Evolutionary conservation across 139 green algal genomes (phyloP).

Genomic region (Bryopsis sp.): DNA sequence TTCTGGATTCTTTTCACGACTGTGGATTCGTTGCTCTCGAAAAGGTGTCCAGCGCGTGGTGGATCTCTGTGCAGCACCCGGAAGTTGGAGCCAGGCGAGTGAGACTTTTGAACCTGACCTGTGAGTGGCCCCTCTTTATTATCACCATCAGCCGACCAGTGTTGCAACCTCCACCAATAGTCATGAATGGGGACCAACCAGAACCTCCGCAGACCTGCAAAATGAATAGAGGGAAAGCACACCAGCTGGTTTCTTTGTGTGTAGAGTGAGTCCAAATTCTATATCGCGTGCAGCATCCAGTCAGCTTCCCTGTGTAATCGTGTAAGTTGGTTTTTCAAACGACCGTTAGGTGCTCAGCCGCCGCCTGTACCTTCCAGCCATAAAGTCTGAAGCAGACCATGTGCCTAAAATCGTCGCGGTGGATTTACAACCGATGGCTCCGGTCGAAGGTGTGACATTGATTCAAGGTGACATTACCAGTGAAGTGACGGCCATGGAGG

Average conservation of each 20-base stretch:
- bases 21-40: no score
- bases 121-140: no score
- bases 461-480: conserved; percentile 94
- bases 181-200: no score
- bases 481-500: conserved; percentile 36
- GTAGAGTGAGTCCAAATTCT: not conserved
- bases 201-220: no score
- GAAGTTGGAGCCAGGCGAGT: conserved; percentile 87
- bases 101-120: not conserved
- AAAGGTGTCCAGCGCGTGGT: conserved; percentile 87
- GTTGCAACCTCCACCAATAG: no score
- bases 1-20: no score
- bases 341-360: conserved; percentile 63
- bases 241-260: not conserved
- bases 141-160: no score
- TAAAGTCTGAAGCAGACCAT: conserved; percentile 33
- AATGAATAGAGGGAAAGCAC: no score
- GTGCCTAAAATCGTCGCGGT: conserved; percentile 90
- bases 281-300: not conserved
- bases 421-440: conserved; percentile 97
- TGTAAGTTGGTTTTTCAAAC: not conserved
- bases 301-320: not conserved
- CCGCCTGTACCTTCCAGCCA: conserved; percentile 79
- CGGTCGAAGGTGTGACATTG: conserved; percentile 87
- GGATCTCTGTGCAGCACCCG: conserved; percentile 93